A percentile compares a stretch with the other conserved stretches of the same genome.
Conservation (phyloP, 1,139 yeast species). For the Candida pseudoviswanathii region DNA sequence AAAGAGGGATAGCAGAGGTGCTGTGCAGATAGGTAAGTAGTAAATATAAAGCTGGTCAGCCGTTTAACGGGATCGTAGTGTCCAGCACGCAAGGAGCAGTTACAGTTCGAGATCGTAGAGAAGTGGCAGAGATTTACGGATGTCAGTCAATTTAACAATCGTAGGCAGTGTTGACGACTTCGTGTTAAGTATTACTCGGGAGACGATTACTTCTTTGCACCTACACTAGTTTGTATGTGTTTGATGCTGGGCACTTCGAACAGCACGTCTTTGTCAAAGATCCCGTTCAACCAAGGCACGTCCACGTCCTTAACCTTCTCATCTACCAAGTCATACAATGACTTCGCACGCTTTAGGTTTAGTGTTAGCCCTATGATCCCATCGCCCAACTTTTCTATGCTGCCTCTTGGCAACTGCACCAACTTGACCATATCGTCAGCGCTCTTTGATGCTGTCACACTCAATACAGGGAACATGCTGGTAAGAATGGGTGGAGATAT, state of each 20-base stretch:
- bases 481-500: constrained; percentile 49
- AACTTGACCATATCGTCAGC: constrained; percentile 41
- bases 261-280: constrained; percentile 23
- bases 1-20: too few species aligned
- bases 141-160: too few species aligned
- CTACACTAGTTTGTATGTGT: constrained; percentile 41
- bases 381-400: constrained; percentile 20
- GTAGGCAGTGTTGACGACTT: too few species aligned
- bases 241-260: constrained; percentile 39
- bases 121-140: too few species aligned
- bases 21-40: too few species aligned
- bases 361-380: constrained; percentile 33
- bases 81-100: too few species aligned
- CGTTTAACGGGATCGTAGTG: too few species aligned
- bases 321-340: constrained; percentile 35
- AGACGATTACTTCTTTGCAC: constrained; percentile 19
- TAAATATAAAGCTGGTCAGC: too few species aligned
- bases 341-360: constrained; percentile 25
- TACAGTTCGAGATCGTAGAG: too few species aligned
- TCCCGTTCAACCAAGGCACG: constrained; percentile 48
- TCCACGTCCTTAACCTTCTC: constrained; percentile 36
- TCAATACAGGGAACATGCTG: constrained; percentile 54
- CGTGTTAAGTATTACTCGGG: too few species aligned
- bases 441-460: constrained; percentile 45
- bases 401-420: constrained; percentile 55